A percentile compares a stretch with the other conserved stretches of the same genome.
These are phyloP conservation scores for Fusarium sulawesiense DNA, from an alignment of 2,329 filamentous ascomycete genomes.

Conservation along the genomic window DNA sequence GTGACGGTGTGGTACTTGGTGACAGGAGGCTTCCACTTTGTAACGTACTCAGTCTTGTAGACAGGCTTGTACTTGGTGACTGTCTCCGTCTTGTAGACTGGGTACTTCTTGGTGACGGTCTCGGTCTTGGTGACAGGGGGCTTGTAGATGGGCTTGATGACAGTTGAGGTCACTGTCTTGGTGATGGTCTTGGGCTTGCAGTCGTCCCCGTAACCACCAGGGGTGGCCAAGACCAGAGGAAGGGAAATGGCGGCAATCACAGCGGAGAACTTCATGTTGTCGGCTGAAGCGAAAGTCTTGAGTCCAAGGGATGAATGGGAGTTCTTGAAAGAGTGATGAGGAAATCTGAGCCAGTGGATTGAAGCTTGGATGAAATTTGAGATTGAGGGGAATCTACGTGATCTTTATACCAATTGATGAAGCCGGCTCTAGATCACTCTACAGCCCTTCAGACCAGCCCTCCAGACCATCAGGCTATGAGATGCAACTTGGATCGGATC, in stretches of 20 bases:
- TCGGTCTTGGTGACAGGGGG: slow-evolving; percentile 30
- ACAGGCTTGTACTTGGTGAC: slow-evolving; percentile 26
- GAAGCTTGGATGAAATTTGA: background rate
- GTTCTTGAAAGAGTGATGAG: slow-evolving; percentile 11
- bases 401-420: slow-evolving; percentile 10
- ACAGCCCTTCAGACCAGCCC: background rate
- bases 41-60: slow-evolving; percentile 24
- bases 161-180: slow-evolving; percentile 23
- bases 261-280: slow-evolving; percentile 31
- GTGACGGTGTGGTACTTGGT: slow-evolving; percentile 19
- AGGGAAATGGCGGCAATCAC: slow-evolving; percentile 17
- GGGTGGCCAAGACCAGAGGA: slow-evolving; percentile 22
- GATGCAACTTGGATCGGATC: background rate
- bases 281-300: slow-evolving; percentile 13
- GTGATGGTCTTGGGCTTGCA: slow-evolving; percentile 31
- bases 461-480: background rate
- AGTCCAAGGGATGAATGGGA: background rate
- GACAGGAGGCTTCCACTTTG: slow-evolving; percentile 22
- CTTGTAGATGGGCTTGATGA: slow-evolving; percentile 29
- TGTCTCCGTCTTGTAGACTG: slow-evolving; percentile 14
- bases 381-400: background rate
- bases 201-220: slow-evolving; percentile 9
- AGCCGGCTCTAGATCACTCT: no score
- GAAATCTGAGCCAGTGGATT: slow-evolving; percentile 14
- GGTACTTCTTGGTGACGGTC: slow-evolving; percentile 25